Evolutionary conservation across 768 basidiomycete species (phyloP).

Genomic region (Pholiota conissans): DNA sequence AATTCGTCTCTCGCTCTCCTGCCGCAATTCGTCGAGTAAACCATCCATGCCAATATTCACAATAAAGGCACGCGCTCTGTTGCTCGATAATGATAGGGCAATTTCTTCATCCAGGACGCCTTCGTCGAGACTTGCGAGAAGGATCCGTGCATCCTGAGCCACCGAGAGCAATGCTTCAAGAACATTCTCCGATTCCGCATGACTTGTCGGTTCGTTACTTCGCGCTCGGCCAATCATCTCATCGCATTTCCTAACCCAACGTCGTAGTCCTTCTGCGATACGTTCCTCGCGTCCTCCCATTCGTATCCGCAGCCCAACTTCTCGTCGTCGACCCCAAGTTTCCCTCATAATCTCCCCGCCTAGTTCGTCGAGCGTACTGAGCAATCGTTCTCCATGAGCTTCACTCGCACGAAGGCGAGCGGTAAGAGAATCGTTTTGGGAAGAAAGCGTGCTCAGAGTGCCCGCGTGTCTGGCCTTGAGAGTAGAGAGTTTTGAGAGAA

Average conservation of each 20-base stretch:
- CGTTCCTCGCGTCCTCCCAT: slow-evolving; percentile 67
- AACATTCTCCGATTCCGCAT: neutral
- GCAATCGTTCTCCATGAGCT: slow-evolving; percentile 46
- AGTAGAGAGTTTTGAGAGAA: slow-evolving; percentile 59
- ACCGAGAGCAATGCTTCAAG: slow-evolving; percentile 19
- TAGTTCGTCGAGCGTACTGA: slow-evolving; percentile 64
- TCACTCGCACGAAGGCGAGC: slow-evolving; percentile 44
- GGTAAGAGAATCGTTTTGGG: slow-evolving; percentile 47
- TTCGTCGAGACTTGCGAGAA: slow-evolving; percentile 24
- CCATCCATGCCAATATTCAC: slow-evolving; percentile 50
- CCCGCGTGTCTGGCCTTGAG: slow-evolving; percentile 64
- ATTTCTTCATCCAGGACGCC: slow-evolving; percentile 24
- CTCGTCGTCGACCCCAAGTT: slow-evolving; percentile 68
- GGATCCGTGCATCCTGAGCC: slow-evolving; percentile 27
- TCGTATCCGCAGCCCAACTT: slow-evolving; percentile 63
- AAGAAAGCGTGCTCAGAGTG: slow-evolving; percentile 54
- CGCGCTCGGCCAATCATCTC: slow-evolving; percentile 33
- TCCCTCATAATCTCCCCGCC: slow-evolving; percentile 73
- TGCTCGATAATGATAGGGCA: slow-evolving; percentile 36
- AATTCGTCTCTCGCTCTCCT: slow-evolving; percentile 53
- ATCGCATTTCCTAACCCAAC: slow-evolving; percentile 54
- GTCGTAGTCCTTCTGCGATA: slow-evolving; percentile 50
- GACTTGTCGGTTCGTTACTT: slow-evolving; percentile 28
- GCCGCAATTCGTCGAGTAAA: slow-evolving; percentile 58
- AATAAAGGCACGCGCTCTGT: slow-evolving; percentile 50